Evolutionary conservation across 2,329 filamentous ascomycete genomes (phyloP).

Genomic region (Colletotrichum sp.): DNA sequence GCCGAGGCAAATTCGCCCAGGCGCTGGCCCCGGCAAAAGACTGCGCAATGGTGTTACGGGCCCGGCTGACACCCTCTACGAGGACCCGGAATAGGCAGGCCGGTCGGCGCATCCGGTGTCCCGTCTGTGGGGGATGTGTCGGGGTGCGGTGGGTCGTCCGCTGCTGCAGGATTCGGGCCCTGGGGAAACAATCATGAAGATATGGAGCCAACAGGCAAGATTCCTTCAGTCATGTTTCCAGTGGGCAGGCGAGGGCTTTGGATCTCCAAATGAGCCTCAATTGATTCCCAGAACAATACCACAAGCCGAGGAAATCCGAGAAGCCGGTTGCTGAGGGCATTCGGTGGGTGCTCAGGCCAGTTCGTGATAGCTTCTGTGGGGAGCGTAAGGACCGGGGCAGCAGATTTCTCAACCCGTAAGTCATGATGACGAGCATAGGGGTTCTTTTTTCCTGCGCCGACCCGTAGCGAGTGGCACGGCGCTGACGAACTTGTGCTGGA

Average conservation of each 20-base stretch:
- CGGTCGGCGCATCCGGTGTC: constrained; percentile 16
- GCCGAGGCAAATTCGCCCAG: constrained; percentile 16
- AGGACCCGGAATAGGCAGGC: constrained; percentile 18
- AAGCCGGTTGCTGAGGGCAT: constrained; percentile 2
- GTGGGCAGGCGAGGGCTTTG: background rate
- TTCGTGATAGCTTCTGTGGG: constrained; percentile 13
- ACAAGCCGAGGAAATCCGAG: background rate
- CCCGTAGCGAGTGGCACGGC: background rate
- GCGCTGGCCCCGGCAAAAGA: background rate
- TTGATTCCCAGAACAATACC: background rate
- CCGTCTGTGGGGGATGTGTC: constrained; percentile 13
- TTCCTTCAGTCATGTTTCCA: background rate
- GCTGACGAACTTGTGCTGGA: background rate
- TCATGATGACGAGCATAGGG: background rate
- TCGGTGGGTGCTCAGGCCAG: background rate
- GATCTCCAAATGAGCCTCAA: background rate
- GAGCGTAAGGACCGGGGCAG: background rate
- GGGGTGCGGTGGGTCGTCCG: constrained; percentile 8
- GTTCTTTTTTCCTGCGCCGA: background rate
- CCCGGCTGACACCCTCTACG: constrained; percentile 8
- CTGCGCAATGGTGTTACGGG: background rate
- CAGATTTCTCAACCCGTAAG: background rate
- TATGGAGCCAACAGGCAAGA: background rate
- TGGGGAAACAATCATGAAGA: background rate
- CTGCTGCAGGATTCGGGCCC: constrained; percentile 7